These are phyloP conservation scores for Pseudogymnoascus verrucosus DNA, from an alignment of 2,329 filamentous ascomycete genomes.

Conservation along the genomic window DNA sequence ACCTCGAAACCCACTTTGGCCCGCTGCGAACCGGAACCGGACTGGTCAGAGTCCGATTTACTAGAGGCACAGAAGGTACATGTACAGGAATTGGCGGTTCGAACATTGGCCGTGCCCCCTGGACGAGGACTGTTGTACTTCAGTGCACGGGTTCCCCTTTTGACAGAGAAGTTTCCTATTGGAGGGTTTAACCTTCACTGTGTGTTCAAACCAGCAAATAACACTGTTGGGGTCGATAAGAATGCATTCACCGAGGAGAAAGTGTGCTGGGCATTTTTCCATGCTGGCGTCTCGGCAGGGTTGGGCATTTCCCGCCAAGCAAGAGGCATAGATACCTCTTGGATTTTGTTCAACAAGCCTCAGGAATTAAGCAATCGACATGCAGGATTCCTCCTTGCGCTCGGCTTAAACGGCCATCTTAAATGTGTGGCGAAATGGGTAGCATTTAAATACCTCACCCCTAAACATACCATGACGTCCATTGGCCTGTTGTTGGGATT, in stretches of 20 bases:
- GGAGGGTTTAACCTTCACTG: constrained; percentile 88
- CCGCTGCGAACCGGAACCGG: constrained; percentile 65
- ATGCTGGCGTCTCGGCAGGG: constrained; percentile 89
- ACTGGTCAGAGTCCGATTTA: constrained; percentile 78
- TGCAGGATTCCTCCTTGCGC: constrained; percentile 81
- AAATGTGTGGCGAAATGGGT: constrained; percentile 95
- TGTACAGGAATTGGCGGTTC: constrained; percentile 75
- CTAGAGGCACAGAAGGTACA: constrained; percentile 88
- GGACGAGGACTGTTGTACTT: constrained; percentile 85
- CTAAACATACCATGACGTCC: constrained; percentile 98
- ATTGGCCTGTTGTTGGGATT: constrained; percentile 89
- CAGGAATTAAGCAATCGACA: constrained; percentile 91
- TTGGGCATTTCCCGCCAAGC: constrained; percentile 83
- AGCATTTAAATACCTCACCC: constrained; percentile 97
- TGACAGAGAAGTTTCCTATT: constrained; percentile 87
- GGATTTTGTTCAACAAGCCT: constrained; percentile 98
- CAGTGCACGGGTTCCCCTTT: constrained; percentile 73
- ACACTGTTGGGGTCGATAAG: constrained; percentile 89
- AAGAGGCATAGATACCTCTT: constrained; percentile 93
- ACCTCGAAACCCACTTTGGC: constrained; percentile 72
- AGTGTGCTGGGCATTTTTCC: constrained; percentile 97
- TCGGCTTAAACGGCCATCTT: constrained; percentile 92
- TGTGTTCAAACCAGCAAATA: constrained; percentile 83
- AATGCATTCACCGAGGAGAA: constrained; percentile 86
- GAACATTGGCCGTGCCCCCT: constrained; percentile 80